phyloP scores from a whole-genome alignment of 202 grass and related monocot species.

The Thinopyrum obtusiflorum region DNA sequence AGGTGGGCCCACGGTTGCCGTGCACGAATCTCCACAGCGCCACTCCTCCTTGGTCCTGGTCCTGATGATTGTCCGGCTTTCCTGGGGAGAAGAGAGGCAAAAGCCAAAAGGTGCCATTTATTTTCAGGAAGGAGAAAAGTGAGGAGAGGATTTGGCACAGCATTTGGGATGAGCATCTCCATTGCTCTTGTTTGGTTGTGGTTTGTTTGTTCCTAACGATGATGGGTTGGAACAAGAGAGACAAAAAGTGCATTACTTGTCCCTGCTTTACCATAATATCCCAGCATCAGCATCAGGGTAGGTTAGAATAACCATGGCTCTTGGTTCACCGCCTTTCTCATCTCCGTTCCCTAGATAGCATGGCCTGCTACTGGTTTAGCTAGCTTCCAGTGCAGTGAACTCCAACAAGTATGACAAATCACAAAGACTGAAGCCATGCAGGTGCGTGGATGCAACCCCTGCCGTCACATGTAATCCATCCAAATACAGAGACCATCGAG shows the following conservation, averaged over 20 bases:
- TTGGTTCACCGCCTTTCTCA: background rate
- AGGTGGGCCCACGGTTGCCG: fast-evolving
- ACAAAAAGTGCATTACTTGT: constrained; percentile 32
- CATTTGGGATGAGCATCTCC: background rate
- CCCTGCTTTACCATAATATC: constrained; percentile 1
- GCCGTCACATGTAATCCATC: too few species aligned
- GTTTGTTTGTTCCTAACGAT: constrained; percentile 24
- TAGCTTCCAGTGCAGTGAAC: too few species aligned
- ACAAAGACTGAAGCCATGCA: too few species aligned
- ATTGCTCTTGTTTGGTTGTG: background rate
- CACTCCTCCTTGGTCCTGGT: background rate
- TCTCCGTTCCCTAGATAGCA: background rate
- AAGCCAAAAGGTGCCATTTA: background rate
- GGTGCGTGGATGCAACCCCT: too few species aligned
- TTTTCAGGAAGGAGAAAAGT: background rate
- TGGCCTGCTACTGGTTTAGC: background rate
- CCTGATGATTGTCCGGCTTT: background rate
- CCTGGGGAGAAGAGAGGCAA: background rate
- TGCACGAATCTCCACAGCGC: constrained; percentile 33
- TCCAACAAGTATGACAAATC: too few species aligned
- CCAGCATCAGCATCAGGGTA: background rate
- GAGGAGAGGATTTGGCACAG: background rate
- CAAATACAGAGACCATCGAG: too few species aligned
- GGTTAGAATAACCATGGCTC: background rate
- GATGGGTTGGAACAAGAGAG: constrained; percentile 32